These are phyloP conservation scores for Allium fistulosum DNA, from an alignment of 106 monocot species.

Conservation along the genomic window DNA sequence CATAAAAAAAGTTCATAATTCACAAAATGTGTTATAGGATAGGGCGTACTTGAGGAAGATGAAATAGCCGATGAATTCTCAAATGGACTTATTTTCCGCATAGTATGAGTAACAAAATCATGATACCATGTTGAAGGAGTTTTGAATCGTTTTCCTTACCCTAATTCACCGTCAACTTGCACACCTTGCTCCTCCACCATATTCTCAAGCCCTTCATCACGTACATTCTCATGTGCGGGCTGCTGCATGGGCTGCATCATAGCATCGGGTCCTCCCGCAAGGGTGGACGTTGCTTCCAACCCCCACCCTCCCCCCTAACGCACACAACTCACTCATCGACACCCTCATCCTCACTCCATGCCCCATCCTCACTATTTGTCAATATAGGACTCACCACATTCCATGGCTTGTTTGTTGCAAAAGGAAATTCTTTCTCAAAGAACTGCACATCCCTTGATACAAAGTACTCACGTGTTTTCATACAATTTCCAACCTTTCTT, in stretches of 20 bases:
- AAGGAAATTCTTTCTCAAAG: background rate
- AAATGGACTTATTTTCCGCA: no score
- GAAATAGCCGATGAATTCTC: no score
- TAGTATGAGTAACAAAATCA: background rate
- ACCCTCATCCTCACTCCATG: no score
- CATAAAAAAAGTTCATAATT: no score
- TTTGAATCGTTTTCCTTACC: slow-evolving; percentile 3
- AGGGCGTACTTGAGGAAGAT: no score
- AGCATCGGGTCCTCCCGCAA: no score
- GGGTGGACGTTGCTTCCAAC: no score
- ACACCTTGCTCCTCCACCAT: slow-evolving; percentile 1
- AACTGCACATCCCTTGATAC: background rate
- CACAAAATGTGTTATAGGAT: no score
- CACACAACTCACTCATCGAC: no score
- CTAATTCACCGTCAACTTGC: background rate
- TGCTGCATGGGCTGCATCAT: background rate
- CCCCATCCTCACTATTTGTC: no score
- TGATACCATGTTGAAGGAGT: background rate
- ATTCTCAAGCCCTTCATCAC: slow-evolving; percentile 1
- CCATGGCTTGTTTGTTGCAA: background rate
- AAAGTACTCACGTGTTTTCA: background rate
- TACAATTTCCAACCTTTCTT: background rate
- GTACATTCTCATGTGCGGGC: background rate
- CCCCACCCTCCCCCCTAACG: no score
- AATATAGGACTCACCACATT: background rate